Conservation (phyloP, 306 rosid genomes). For the Citrullus colocynthis region DNA sequence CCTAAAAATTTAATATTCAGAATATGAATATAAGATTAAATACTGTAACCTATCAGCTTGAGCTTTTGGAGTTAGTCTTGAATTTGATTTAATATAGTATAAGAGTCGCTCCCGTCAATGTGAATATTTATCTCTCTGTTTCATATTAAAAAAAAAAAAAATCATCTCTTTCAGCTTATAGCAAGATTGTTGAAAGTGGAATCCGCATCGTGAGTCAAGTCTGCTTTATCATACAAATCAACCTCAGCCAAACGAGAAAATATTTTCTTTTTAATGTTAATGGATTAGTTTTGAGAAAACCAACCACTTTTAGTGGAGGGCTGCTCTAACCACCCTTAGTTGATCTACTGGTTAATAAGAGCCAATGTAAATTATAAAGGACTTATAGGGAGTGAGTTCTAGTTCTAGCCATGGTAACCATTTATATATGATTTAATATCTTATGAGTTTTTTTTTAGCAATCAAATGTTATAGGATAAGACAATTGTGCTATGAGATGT, state of each 20-base stretch:
- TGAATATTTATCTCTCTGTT: no score
- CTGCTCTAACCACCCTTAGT: neutral
- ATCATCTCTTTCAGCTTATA: neutral
- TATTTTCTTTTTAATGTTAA: neutral
- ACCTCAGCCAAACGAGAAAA: neutral
- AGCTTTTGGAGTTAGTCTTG: neutral
- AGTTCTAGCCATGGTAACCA: neutral
- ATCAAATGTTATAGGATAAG: neutral
- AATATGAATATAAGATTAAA: neutral
- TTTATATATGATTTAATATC: neutral
- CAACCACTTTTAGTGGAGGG: neutral
- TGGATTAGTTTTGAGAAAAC: neutral
- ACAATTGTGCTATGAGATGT: neutral
- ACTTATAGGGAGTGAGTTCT: neutral
- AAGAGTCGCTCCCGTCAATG: neutral
- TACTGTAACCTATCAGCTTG: neutral
- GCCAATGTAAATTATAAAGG: neutral
- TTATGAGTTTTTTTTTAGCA: neutral
- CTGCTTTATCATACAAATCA: neutral
- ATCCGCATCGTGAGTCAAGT: neutral
- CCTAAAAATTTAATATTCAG: neutral
- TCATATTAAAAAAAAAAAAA: no score
- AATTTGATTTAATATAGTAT: neutral
- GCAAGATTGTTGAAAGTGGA: neutral
- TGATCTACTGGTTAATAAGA: neutral